phyloP scores from a whole-genome alignment of 164 flowering plant species.

The Taxillus chinensis region DNA sequence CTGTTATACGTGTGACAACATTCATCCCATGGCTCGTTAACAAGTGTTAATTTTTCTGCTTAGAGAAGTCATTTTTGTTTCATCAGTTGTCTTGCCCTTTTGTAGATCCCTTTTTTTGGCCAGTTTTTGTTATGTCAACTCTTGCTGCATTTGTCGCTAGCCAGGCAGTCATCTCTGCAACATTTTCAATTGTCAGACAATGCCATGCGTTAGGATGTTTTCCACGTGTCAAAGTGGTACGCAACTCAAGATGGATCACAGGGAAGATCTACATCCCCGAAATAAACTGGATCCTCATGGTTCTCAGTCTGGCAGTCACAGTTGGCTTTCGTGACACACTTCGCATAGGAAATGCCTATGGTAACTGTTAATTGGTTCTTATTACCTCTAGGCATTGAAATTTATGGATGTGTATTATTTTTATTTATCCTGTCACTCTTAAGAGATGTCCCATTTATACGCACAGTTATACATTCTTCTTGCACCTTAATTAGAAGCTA shows the following conservation, averaged over 20 bases:
- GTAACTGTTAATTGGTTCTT: constrained; percentile 19
- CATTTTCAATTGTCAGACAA: constrained; percentile 57
- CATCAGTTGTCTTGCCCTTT: background rate
- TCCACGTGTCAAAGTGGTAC: constrained; percentile 69
- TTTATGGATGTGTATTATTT: background rate
- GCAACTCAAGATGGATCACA: constrained; percentile 38
- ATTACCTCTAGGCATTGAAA: background rate
- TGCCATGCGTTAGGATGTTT: constrained; percentile 66
- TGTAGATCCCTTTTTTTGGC: constrained; percentile 52
- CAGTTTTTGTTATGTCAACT: constrained; percentile 39
- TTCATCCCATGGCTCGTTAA: too few species aligned
- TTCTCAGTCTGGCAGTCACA: constrained; percentile 43
- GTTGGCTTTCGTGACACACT: constrained; percentile 43
- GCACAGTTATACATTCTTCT: too few species aligned
- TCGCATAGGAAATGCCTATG: constrained; percentile 58
- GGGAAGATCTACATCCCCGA: constrained; percentile 67
- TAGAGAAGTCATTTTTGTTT: background rate
- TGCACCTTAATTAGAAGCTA: too few species aligned
- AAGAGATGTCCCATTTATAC: too few species aligned
- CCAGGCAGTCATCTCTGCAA: constrained; percentile 53
- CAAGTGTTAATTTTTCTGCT: background rate
- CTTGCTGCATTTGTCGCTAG: constrained; percentile 62
- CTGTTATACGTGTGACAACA: too few species aligned
- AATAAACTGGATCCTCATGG: constrained; percentile 69
- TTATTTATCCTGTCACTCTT: too few species aligned